A percentile compares a stretch with the other conserved stretches of the same genome.
phyloP scores from a whole-genome alignment of 129 eudicot species.

The Artemisia annua region DNA sequence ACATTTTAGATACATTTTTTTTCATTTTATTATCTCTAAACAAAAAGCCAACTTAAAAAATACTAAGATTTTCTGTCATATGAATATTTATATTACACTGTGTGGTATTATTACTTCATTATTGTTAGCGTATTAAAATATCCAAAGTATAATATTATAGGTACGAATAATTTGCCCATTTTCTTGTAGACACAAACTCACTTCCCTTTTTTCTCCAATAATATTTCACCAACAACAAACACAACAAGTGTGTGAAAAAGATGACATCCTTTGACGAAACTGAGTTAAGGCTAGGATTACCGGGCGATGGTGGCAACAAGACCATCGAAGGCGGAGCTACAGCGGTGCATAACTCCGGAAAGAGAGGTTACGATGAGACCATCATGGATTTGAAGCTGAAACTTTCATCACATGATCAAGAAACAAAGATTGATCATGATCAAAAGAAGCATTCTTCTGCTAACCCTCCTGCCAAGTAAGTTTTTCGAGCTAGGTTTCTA shows the following conservation, averaged over 20 bases:
- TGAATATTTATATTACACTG: too few species aligned
- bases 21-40: too few species aligned
- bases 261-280: constrained; percentile 67
- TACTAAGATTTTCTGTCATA: too few species aligned
- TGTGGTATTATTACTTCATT: too few species aligned
- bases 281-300: constrained; percentile 74
- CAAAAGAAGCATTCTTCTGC: constrained; percentile 29
- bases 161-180: constrained; percentile 17
- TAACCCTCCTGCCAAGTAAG: constrained; percentile 79
- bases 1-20: too few species aligned
- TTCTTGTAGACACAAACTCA: constrained; percentile 8
- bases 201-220: constrained; percentile 4
- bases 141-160: not conserved
- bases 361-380: constrained; percentile 59
- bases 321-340: constrained; percentile 12
- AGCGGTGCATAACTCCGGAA: constrained; percentile 25
- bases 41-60: too few species aligned
- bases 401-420: constrained; percentile 41
- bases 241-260: constrained; percentile 7
- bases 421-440: constrained; percentile 9
- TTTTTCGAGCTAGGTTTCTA: not conserved
- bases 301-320: constrained; percentile 49
- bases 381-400: constrained; percentile 82
- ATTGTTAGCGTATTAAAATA: too few species aligned
- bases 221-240: constrained; percentile 18